Evolutionary conservation across 345 rosid genomes (phyloP).

Genomic region (Anastatica hierochuntica): DNA sequence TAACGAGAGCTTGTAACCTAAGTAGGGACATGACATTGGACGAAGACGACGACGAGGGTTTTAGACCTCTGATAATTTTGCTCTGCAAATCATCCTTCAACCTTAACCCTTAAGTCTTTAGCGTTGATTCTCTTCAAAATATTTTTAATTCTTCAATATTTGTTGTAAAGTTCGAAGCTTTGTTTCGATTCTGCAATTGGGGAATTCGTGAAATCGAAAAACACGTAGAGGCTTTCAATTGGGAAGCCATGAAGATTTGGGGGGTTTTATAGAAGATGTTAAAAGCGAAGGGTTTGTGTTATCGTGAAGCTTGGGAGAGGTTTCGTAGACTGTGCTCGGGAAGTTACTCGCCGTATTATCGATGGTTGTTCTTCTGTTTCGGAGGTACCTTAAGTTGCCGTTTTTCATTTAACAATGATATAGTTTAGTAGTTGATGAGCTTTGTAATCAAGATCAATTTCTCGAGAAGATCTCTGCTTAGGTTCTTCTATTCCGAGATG

Average conservation of each 20-base stretch:
- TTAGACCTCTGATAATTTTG: too few relatives aligned
- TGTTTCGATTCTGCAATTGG: too few relatives aligned
- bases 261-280: constrained; percentile 28
- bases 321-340: constrained; percentile 30
- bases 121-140: not conserved
- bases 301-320: constrained; percentile 36
- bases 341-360: constrained; percentile 36
- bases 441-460: constrained; percentile 31
- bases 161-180: constrained; percentile 7
- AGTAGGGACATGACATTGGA: too few relatives aligned
- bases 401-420: constrained; percentile 31
- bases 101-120: too few relatives aligned
- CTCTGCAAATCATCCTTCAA: too few relatives aligned
- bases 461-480: constrained; percentile 68
- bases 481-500: constrained; percentile 73
- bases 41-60: too few relatives aligned
- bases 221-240: constrained; percentile 1
- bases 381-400: constrained; percentile 30
- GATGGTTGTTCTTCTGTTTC: constrained; percentile 25
- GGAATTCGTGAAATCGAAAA: too few relatives aligned
- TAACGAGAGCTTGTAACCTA: too few relatives aligned
- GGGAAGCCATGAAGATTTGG: not conserved
- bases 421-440: constrained; percentile 32
- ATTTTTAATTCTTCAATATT: not conserved
- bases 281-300: constrained; percentile 12